These are phyloP conservation scores for Penicillium riverlandense DNA, from an alignment of 495 filamentous ascomycete species.

Conservation along the genomic window DNA sequence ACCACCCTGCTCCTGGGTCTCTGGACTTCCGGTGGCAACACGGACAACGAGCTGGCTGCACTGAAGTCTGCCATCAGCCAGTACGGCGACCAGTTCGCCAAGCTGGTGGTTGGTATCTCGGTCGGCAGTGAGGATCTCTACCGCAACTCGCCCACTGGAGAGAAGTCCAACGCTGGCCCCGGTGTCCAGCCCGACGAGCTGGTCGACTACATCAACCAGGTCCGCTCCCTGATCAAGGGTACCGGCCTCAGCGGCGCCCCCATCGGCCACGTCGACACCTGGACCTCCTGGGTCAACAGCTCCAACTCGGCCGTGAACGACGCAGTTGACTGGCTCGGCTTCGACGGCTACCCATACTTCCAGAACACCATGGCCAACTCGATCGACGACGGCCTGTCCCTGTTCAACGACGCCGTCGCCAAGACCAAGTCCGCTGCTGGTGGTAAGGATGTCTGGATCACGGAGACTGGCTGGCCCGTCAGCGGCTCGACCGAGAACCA, in stretches of 20 bases:
- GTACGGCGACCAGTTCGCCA: slow-evolving; percentile 55
- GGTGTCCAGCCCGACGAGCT: slow-evolving; percentile 54
- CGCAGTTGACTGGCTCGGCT: slow-evolving; percentile 68
- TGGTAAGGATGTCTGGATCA: slow-evolving; percentile 76
- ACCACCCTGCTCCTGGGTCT: slow-evolving; percentile 70
- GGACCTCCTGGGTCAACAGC: slow-evolving; percentile 75
- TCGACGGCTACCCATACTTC: slow-evolving; percentile 73
- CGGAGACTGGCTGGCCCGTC: slow-evolving; percentile 85
- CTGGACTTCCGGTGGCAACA: slow-evolving; percentile 66
- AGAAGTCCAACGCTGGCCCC: slow-evolving; percentile 42
- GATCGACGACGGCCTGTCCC: slow-evolving; percentile 50
- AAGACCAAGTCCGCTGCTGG: slow-evolving; percentile 50
- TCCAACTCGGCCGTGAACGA: slow-evolving; percentile 64
- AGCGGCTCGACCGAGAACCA: slow-evolving; percentile 52
- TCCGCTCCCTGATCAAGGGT: slow-evolving; percentile 49
- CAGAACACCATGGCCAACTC: slow-evolving; percentile 61
- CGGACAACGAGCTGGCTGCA: slow-evolving; percentile 63
- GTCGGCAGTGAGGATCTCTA: slow-evolving; percentile 90
- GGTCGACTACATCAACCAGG: slow-evolving; percentile 58
- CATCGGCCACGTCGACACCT: slow-evolving; percentile 88
- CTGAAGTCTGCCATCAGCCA: slow-evolving; percentile 54
- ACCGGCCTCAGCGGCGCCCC: slow-evolving; percentile 48
- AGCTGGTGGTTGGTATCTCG: slow-evolving; percentile 74
- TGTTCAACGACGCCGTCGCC: slow-evolving; percentile 57
- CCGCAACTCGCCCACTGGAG: slow-evolving; percentile 58